Evolutionary conservation across 495 filamentous ascomycete species (phyloP).

Genomic region (Bathelium albidoporum): DNA sequence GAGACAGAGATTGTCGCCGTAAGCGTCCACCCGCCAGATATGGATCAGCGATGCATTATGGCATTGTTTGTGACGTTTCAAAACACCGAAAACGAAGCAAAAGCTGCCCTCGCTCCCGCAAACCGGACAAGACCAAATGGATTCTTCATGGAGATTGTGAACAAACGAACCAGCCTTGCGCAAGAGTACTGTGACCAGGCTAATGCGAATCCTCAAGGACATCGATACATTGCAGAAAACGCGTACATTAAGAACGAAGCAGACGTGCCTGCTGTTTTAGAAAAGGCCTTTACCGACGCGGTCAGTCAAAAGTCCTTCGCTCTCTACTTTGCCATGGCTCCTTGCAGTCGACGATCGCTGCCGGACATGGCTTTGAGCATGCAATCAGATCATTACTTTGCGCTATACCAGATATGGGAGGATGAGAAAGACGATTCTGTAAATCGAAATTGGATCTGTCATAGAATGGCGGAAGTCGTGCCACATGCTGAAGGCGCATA

Average conservation of each 20-base stretch:
- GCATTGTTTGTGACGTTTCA: conserved; percentile 37
- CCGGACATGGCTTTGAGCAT: conserved; percentile 43
- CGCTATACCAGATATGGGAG: conserved; percentile 43
- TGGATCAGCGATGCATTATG: conserved; percentile 27
- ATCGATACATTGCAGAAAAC: conserved; percentile 43
- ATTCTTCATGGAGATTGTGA: background rate
- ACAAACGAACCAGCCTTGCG: conserved; percentile 32
- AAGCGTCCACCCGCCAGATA: conserved; percentile 23
- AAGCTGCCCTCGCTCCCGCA: background rate
- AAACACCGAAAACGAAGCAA: conserved; percentile 25
- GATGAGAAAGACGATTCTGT: conserved; percentile 33
- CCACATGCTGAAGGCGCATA: conserved; percentile 37
- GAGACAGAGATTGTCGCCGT: conserved; percentile 38
- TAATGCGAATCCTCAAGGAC: conserved; percentile 31
- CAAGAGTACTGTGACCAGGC: conserved; percentile 35
- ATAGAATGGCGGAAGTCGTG: conserved; percentile 33
- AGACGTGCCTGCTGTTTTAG: conserved; percentile 34
- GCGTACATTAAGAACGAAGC: conserved; percentile 37
- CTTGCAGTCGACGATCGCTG: conserved; percentile 30
- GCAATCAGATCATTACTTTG: conserved; percentile 46
- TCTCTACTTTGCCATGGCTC: conserved; percentile 42
- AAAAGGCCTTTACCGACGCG: conserved; percentile 36
- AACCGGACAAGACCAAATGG: background rate
- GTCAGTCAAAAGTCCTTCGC: conserved; percentile 33
- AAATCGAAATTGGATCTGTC: conserved; percentile 34